phyloP scores from a whole-genome alignment of 2,329 filamentous ascomycete species.

The Pyrenochaeta sp. region DNA sequence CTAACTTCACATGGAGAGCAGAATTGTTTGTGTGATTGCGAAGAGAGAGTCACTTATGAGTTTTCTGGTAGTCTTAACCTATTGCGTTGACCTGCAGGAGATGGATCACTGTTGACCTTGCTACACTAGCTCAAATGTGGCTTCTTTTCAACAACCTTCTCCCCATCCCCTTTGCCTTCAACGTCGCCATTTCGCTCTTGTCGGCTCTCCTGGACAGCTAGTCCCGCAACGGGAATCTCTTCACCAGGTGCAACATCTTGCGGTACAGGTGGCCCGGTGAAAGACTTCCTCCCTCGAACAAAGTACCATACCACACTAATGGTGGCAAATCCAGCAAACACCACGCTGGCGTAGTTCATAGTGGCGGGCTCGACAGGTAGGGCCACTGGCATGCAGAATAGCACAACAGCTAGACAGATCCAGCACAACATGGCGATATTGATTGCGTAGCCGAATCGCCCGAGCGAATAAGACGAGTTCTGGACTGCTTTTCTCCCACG shows the following conservation, averaged over 20 bases:
- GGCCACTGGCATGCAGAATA: slow-evolving; percentile 76
- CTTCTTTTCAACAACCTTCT: slow-evolving; percentile 18
- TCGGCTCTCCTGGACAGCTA: slow-evolving; percentile 39
- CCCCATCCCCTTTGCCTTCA: slow-evolving; percentile 27
- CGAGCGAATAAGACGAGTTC: slow-evolving; percentile 73
- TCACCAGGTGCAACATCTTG: slow-evolving; percentile 46
- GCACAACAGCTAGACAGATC: slow-evolving; percentile 73
- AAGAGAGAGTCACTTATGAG: too few relatives aligned
- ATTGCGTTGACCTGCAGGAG: too few relatives aligned
- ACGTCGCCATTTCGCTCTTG: slow-evolving; percentile 35
- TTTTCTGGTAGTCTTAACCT: too few relatives aligned
- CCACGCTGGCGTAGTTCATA: slow-evolving; percentile 56
- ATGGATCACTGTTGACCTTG: neutral
- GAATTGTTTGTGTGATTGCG: too few relatives aligned
- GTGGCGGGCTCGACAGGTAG: slow-evolving; percentile 50
- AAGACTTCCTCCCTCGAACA: slow-evolving; percentile 47
- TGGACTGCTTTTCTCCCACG: slow-evolving; percentile 72
- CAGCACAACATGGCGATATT: slow-evolving; percentile 74
- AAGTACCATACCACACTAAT: slow-evolving; percentile 51
- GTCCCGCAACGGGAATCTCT: slow-evolving; percentile 41
- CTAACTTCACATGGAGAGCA: too few relatives aligned
- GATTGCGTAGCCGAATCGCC: slow-evolving; percentile 72
- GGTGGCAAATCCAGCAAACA: slow-evolving; percentile 50
- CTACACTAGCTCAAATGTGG: neutral
- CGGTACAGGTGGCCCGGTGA: slow-evolving; percentile 49